Conservation (phyloP, 805 yeast species). For the Starmerella khaoyaiensis region DNA sequence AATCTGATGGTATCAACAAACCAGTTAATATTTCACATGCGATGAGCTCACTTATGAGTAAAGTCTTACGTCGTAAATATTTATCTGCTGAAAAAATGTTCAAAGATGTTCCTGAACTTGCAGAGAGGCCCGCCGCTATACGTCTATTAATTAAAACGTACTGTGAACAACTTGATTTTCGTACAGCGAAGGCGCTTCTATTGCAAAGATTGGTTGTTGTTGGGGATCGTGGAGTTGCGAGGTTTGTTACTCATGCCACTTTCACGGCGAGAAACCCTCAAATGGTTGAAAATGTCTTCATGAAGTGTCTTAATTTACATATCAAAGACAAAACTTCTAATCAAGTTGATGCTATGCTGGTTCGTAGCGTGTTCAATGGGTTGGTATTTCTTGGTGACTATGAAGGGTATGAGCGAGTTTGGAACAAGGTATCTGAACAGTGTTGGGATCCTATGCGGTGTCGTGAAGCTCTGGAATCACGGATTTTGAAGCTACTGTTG, state of each 20-base stretch:
- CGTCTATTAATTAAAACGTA: conserved; percentile 12
- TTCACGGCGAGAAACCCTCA: conserved; percentile 12
- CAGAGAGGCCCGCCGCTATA: conserved; percentile 12
- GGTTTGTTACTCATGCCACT: conserved; percentile 13
- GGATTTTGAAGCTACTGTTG: conserved; percentile 6
- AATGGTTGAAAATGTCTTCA: conserved; percentile 12
- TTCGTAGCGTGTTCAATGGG: conserved; percentile 13
- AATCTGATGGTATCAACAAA: not conserved
- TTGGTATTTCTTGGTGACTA: conserved; percentile 15
- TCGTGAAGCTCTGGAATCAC: conserved; percentile 1
- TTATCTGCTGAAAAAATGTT: conserved; percentile 10
- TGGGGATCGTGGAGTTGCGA: conserved; percentile 8
- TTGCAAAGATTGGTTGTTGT: conserved; percentile 5
- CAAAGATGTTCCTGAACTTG: conserved; percentile 9
- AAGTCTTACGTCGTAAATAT: conserved; percentile 3
- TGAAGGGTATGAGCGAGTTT: conserved; percentile 4
- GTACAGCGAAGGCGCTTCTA: conserved; percentile 18
- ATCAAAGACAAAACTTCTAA: not conserved
- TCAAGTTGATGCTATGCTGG: conserved; percentile 2
- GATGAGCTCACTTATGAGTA: conserved; percentile 6
- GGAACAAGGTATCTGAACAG: conserved; percentile 4
- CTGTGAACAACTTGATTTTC: conserved; percentile 18
- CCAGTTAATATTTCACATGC: conserved; percentile 2
- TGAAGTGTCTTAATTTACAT: conserved; percentile 1
- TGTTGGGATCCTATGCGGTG: not conserved